These are phyloP conservation scores for Linnemannia elongata DNA, from an alignment of 192 early-diverging fungal species.

Conservation along the genomic window DNA sequence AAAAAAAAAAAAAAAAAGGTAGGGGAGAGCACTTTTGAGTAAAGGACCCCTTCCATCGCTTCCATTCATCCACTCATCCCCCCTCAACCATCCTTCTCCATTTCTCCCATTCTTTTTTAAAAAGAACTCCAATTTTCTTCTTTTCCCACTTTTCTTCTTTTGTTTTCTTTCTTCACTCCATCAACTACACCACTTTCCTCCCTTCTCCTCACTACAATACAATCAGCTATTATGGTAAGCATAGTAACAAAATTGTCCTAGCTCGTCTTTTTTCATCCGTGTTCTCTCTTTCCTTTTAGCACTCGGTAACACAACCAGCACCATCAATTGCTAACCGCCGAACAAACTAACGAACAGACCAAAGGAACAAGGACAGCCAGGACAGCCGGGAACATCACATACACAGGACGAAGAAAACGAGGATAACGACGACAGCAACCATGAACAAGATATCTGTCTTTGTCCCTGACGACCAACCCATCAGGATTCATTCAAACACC, in stretches of 20 bases:
- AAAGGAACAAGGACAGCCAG: neutral
- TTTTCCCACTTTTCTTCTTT: neutral
- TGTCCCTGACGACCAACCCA: neutral
- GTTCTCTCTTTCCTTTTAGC: neutral
- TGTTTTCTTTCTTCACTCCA: neutral
- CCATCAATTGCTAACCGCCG: neutral
- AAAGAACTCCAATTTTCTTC: neutral
- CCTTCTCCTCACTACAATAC: neutral
- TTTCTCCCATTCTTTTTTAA: neutral
- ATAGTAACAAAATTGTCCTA: neutral
- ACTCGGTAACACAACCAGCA: neutral
- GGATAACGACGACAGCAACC: neutral
- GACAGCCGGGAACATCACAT: neutral
- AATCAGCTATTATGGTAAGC: neutral
- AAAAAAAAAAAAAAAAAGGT: neutral
- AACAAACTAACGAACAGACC: neutral
- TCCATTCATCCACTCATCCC: neutral
- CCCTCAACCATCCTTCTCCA: neutral
- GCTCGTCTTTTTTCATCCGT: neutral
- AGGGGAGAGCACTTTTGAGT: neutral
- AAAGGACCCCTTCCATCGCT: constrained; percentile 2
- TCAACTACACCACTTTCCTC: neutral
- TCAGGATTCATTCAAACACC: neutral
- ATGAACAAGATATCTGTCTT: neutral
- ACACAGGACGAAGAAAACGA: neutral